phyloP scores from a whole-genome alignment of 805 yeast species.

The Saturnispora zaruensis region DNA sequence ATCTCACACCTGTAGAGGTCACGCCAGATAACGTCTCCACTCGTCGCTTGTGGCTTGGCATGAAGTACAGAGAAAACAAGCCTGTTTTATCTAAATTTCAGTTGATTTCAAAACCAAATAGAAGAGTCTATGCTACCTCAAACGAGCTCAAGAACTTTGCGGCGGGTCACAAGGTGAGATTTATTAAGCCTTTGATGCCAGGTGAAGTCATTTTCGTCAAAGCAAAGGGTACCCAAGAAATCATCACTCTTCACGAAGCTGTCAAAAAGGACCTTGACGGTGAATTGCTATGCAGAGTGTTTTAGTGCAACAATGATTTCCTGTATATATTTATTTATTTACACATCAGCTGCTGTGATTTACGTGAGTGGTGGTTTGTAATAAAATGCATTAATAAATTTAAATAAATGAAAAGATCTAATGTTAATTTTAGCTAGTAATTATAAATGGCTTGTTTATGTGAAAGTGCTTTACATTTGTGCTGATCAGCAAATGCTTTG shows the following conservation, averaged over 20 bases:
- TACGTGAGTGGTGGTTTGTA: not conserved
- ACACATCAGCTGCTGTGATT: not conserved
- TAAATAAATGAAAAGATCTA: not conserved
- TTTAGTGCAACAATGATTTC: not conserved
- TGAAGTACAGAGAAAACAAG: constrained; percentile 74
- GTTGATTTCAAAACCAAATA: constrained; percentile 77
- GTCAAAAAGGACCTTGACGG: constrained; percentile 64
- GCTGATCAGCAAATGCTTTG: too few species aligned
- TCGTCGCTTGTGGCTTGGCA: constrained; percentile 83
- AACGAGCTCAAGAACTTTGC: constrained; percentile 67
- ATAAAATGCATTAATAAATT: not conserved
- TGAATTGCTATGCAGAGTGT: constrained; percentile 71
- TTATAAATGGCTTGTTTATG: too few species aligned
- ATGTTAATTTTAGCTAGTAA: too few species aligned
- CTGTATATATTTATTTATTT: not conserved
- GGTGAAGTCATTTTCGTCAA: constrained; percentile 78
- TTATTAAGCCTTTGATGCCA: constrained; percentile 73
- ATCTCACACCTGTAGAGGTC: constrained; percentile 58
- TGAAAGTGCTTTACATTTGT: too few species aligned
- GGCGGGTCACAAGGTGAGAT: constrained; percentile 65
- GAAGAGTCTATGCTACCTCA: constrained; percentile 54
- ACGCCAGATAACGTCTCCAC: constrained; percentile 83
- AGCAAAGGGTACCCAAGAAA: constrained; percentile 38
- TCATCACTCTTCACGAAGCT: constrained; percentile 76
- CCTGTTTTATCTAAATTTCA: constrained; percentile 69